Conservation (phyloP, 306 rosid species). For the Rubus idaeus region DNA sequence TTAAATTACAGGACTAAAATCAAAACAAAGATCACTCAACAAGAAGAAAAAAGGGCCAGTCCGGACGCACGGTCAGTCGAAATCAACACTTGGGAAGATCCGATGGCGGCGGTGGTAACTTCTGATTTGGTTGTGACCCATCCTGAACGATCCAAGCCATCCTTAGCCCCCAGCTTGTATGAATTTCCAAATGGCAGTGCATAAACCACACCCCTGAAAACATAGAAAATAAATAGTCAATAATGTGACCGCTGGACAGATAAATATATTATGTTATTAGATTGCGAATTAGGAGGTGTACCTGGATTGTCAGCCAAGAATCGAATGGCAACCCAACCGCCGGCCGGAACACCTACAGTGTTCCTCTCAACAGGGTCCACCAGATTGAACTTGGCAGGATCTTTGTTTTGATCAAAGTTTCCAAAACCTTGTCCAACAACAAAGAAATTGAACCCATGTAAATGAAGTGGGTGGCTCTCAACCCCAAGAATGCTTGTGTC, state of each 20-base stretch:
- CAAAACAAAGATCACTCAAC: conserved; percentile 11
- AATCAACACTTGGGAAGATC: conserved; percentile 82
- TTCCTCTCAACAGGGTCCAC: conserved; percentile 76
- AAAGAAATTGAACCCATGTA: conserved; percentile 76
- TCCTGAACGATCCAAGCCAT: conserved; percentile 86
- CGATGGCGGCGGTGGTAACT: conserved; percentile 75
- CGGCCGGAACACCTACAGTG: conserved; percentile 63
- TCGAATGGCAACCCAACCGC: conserved; percentile 78
- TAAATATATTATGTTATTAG: not conserved
- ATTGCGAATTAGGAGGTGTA: not conserved
- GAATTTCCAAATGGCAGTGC: conserved; percentile 89
- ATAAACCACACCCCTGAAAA: conserved; percentile 81
- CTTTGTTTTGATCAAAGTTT: conserved; percentile 59
- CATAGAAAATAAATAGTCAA: not conserved
- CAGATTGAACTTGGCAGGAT: conserved; percentile 61
- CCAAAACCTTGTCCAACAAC: conserved; percentile 82
- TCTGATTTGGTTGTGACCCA: conserved; percentile 60
- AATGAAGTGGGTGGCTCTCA: conserved; percentile 89
- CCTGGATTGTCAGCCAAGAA: conserved; percentile 85
- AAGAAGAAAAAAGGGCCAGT: not conserved
- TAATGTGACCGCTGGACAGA: not conserved
- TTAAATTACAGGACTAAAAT: not conserved
- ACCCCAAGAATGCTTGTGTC: conserved; percentile 63
- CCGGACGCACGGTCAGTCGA: conserved; percentile 23
- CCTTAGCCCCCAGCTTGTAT: conserved; percentile 88